A percentile compares a stretch with the other conserved stretches of the same genome.
Conservation (phyloP, 306 rosid genomes). For the Vicia villosa region DNA sequence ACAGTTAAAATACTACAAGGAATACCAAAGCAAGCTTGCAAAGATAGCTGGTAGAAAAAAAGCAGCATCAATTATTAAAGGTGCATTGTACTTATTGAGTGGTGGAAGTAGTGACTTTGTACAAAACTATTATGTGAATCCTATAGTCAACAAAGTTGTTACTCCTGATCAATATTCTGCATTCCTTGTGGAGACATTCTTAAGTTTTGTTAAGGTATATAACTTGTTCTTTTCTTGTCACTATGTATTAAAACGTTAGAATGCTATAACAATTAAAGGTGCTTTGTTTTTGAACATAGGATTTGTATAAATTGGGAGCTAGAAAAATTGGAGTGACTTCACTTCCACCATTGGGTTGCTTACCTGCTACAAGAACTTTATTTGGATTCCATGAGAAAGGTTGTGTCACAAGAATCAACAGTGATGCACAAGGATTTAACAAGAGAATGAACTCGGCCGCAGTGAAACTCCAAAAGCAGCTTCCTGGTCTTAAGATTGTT, state of each 20-base stretch:
- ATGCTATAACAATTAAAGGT: no score
- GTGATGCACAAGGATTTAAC: conserved; percentile 76
- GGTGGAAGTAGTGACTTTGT: conserved; percentile 86
- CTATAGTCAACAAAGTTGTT: conserved; percentile 58
- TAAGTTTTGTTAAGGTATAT: conserved; percentile 67
- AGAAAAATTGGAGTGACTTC: conserved; percentile 91
- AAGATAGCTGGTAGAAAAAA: conserved; percentile 77
- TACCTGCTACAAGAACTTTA: conserved; percentile 70
- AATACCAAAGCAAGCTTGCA: conserved; percentile 73
- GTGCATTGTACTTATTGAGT: conserved; percentile 70
- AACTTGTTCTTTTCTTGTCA: background rate
- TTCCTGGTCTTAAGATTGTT: conserved; percentile 72
- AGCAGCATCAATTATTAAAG: conserved; percentile 70
- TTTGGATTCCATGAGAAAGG: conserved; percentile 66
- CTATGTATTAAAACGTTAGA: no score
- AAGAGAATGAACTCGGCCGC: conserved; percentile 70
- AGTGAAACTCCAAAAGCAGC: conserved; percentile 63
- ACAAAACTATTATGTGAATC: conserved; percentile 91
- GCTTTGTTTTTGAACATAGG: no score
- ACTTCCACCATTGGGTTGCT: conserved; percentile 92
- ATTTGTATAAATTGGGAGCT: conserved; percentile 76
- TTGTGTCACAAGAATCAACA: conserved; percentile 68
- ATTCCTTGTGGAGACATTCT: conserved; percentile 54
- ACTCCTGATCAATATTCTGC: conserved; percentile 73
- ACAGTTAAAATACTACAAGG: conserved; percentile 71